These are phyloP conservation scores for Maudiozyma saulgeensis DNA, from an alignment of 805 yeast genomes.

Conservation along the genomic window DNA sequence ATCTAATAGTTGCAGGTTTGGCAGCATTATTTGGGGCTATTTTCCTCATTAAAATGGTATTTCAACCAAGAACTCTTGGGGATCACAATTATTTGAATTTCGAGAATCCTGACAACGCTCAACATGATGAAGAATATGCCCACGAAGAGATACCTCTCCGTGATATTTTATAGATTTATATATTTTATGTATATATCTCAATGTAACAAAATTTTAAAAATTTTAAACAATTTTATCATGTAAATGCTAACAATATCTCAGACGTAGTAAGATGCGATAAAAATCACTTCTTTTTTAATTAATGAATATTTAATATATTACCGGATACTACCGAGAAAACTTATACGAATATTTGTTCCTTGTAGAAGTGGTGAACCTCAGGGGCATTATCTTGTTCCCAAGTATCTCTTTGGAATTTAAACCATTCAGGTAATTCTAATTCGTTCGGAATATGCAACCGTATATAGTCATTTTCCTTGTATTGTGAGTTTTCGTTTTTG, in stretches of 20 bases:
- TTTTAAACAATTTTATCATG: no score
- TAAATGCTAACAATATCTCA: no score
- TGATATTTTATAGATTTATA: constrained; percentile 11
- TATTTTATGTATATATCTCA: neutral
- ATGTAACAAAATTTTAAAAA: neutral
- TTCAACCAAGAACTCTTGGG: constrained; percentile 78
- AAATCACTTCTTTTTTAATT: neutral
- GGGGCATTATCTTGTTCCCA: constrained; percentile 48
- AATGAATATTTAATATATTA: no score
- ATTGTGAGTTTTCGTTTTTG: constrained; percentile 28
- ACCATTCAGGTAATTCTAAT: constrained; percentile 66
- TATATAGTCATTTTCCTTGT: constrained; percentile 2
- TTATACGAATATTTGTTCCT: constrained; percentile 24
- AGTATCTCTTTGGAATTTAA: constrained; percentile 46
- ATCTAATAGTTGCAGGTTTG: constrained; percentile 73
- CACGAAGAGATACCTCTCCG: constrained; percentile 9
- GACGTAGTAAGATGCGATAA: neutral
- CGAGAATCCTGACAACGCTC: constrained; percentile 14
- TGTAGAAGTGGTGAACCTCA: constrained; percentile 27
- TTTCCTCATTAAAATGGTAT: constrained; percentile 70
- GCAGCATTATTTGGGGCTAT: constrained; percentile 60
- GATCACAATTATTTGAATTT: constrained; percentile 61
- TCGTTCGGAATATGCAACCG: constrained; percentile 50
- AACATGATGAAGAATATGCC: constrained; percentile 2
- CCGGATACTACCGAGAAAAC: neutral